Conservation (phyloP, 2,329 filamentous ascomycete genomes). For the Dryadomyces quercivorus region DNA sequence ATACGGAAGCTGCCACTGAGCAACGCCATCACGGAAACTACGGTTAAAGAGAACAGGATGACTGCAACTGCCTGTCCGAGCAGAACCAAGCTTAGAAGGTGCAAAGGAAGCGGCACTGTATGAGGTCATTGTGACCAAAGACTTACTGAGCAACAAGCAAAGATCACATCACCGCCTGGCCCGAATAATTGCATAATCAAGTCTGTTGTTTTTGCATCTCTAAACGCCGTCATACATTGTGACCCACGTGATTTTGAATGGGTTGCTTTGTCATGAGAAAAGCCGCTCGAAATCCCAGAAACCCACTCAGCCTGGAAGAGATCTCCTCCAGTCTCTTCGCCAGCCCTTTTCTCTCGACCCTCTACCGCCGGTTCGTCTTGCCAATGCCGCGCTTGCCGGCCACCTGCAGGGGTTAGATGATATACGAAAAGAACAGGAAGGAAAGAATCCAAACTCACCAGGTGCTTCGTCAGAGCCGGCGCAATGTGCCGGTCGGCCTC, state of each 20-base stretch:
- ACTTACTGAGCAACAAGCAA: neutral
- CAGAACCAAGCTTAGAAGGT: too few species aligned
- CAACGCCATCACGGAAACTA: too few species aligned
- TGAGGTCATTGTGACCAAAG: neutral
- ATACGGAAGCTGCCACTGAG: neutral
- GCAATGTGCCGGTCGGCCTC: conserved; percentile 88
- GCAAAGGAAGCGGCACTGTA: neutral
- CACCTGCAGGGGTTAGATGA: conserved; percentile 41
- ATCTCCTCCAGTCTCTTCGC: neutral
- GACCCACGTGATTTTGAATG: neutral
- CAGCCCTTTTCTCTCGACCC: too few species aligned
- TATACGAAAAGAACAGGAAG: neutral
- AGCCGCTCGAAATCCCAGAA: neutral
- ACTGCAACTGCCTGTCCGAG: too few species aligned
- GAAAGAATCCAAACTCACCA: conserved; percentile 50
- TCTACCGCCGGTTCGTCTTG: conserved; percentile 63
- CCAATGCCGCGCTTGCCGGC: conserved; percentile 89
- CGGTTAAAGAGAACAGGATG: too few species aligned
- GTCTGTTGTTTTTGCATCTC: neutral
- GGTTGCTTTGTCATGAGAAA: neutral
- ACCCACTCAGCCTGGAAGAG: neutral
- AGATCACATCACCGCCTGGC: neutral
- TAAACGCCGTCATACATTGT: conserved; percentile 2
- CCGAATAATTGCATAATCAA: neutral
- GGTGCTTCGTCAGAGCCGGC: conserved; percentile 74